Base-by-base conservation (phyloP, 2,329 filamentous ascomycete genomes). In the Leptosphaerulina australis region DNA sequence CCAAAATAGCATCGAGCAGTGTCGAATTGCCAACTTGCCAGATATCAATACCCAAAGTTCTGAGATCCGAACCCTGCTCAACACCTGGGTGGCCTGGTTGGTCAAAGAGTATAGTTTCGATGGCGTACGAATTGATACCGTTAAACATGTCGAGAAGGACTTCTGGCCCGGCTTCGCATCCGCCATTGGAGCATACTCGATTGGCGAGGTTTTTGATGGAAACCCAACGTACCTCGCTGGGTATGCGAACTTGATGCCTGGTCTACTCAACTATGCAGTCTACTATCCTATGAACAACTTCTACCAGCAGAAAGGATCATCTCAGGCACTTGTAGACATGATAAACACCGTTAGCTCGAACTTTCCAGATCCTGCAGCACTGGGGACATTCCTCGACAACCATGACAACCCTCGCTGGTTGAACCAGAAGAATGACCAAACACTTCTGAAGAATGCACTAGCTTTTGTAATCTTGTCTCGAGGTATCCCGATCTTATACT, bases 171-270 rank as follows among this genome's bases (percentile, higher is more conserved):
- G 62, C 0, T 87, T 86, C 58, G 71, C 77, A 17, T 59, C 74
- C 5, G 79, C 78, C 2, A 77, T 82, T 1, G 83, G 82, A 4
- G 80, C 86, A 1, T 86, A 84, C 65, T 75, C 78, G 4, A 75
- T 86, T 11, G 84, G 85, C 8, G 85, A 88, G 62, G 83, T 86
- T 3, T 80, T 77, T 40, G 75, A 83, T 24, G 82, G 82, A 21
- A 73, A 81, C 55, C 76, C 81, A 1, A 53, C 67, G 7, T 83
- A 82, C 57, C 71, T 82, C 0, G 72, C 77, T 15, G 77, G 77
- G 8, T 87, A 84, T 61, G 77, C 83, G 33, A 69, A 75, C 37
- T 68, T 77, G 45, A 78, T 86, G 74, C 76, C 76, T n/a, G 83
- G 83, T 11, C 68, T 87, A 22, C 70, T 87, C 53, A 85, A 88